Base-by-base conservation (phyloP, 2,329 filamentous ascomycete genomes). In the Phialemoniopsis sp. region DNA sequence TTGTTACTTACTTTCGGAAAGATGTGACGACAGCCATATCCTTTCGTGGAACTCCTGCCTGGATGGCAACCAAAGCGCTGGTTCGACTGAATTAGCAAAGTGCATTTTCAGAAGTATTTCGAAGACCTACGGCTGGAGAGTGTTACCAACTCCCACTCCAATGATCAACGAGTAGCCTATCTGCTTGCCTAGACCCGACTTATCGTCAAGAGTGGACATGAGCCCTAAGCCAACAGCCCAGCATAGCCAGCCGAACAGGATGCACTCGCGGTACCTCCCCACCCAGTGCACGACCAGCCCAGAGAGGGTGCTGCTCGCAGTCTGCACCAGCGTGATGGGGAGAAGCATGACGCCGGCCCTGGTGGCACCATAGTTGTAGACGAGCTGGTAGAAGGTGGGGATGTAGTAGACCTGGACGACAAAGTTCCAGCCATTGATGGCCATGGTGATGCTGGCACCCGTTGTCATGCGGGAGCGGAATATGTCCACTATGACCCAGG, bases 361-460 rank as follows among this genome's bases (percentile, higher is more conserved):
- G 4, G 66, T 67, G 2, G 64, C 61, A 0, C 59, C 64, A 46
- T 68, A 71, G 15, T 57, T 60, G 39, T 67, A 70, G 2, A 59
- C 62, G 10, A 71, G 61, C 38, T 71, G 69, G 44, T 72, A 71
- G 44, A 70, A 71, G 1, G 62, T 59, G 0, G 65, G 65, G 5
- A 70, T 62, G 41, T 66, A 73, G 45, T 73, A 73, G 8, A 74
- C 58, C 44, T 78, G 74, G n/a, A 75, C 67, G 17, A 78, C 60
- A 40, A 77, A 77, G 46, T 77, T 77, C 74, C 75, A 78, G 4
- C 75, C 74, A 37, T 78, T 77, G 50, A 78, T 68, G 29, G 73
- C 71, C 70, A 76, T 76, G 13, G 72, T 76, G 14, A 78, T 46
- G 42, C 70, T 76, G 1, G 73, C 71, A 2, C 75, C 73, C 29